phyloP scores from a whole-genome alignment of 164 flowering plant genomes.

The Macadamia tetraphylla region DNA sequence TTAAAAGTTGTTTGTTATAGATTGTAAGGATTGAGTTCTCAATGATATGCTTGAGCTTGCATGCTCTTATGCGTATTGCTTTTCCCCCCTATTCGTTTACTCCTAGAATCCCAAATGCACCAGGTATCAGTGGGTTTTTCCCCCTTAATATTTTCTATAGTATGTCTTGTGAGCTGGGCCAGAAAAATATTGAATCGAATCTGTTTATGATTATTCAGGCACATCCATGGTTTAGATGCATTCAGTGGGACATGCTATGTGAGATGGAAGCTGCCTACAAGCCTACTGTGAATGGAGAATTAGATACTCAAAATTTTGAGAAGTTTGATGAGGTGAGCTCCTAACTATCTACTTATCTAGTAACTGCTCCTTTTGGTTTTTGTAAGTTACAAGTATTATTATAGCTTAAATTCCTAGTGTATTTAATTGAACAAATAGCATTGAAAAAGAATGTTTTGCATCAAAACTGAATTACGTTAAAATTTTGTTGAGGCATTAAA shows the following conservation, averaged over 20 bases:
- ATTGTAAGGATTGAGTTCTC: too few relatives aligned
- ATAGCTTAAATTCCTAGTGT: too few relatives aligned
- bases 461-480: too few relatives aligned
- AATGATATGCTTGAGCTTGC: too few relatives aligned
- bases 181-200: background rate
- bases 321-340: conserved; percentile 65
- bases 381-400: background rate
- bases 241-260: conserved; percentile 63
- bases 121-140: too few relatives aligned
- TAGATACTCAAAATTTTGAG: conserved; percentile 80
- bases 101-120: background rate
- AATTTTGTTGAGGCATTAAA: too few relatives aligned
- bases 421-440: too few relatives aligned
- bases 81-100: background rate
- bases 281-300: conserved; percentile 62
- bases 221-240: conserved; percentile 63
- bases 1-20: too few relatives aligned
- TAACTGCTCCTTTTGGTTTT: background rate
- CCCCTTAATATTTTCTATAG: background rate
- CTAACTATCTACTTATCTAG: background rate
- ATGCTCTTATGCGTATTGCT: too few relatives aligned
- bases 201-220: conserved; percentile 32
- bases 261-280: conserved; percentile 78
- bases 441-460: too few relatives aligned
- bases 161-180: background rate